Conservation (phyloP, 139 green algal species). For the Chlamydomonas sp. region DNA sequence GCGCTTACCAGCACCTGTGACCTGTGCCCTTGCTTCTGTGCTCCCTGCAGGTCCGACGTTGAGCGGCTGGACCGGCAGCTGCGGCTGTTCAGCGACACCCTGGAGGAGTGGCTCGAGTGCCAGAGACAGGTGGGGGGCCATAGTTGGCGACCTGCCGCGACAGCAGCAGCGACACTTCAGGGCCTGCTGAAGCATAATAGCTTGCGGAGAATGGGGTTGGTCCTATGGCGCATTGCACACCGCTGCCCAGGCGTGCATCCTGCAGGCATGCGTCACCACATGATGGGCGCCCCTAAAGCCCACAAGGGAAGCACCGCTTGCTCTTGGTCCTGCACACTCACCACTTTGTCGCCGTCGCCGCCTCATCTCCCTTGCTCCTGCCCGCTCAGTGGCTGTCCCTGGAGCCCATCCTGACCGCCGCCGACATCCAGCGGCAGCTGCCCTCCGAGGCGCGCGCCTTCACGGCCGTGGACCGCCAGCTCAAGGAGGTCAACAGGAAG, state of each 20-base stretch:
- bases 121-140: constrained; percentile 63
- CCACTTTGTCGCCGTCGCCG: background rate
- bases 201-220: no score
- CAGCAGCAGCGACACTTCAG: no score
- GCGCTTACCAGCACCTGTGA: background rate
- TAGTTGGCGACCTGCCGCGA: background rate
- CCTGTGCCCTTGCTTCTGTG: background rate
- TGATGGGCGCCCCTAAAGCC: no score
- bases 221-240: no score
- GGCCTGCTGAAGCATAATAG: no score
- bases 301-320: no score
- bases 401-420: constrained; percentile 80
- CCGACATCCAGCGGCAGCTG: constrained; percentile 90
- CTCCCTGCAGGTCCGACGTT: constrained; percentile 59
- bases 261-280: no score
- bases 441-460: constrained; percentile 62
- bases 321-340: background rate
- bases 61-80: constrained; percentile 75
- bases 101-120: constrained; percentile 69
- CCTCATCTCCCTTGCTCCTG: background rate
- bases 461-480: constrained; percentile 73
- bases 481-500: constrained; percentile 80
- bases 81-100: constrained; percentile 68
- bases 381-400: constrained; percentile 79
- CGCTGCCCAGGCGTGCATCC: no score